Conservation (phyloP, 2,329 filamentous ascomycete species). For the Blastomyces parvus region DNA sequence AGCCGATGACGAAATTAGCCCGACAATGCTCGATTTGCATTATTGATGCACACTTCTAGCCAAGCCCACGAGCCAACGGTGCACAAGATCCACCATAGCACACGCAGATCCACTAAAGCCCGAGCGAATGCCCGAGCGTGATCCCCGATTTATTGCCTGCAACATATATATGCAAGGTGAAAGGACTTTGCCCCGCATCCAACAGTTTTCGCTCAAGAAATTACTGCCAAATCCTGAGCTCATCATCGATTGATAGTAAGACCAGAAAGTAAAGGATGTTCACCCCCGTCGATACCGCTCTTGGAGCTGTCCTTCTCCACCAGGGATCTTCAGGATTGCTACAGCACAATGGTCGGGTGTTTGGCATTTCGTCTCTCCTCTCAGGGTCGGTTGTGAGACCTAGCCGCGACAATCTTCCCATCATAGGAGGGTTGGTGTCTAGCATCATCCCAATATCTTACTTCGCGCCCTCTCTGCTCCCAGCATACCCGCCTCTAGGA, state of each 20-base stretch:
- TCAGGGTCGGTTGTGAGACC: slow-evolving; percentile 35
- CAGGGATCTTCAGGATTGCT: slow-evolving; percentile 43
- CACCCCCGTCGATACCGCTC: slow-evolving; percentile 43
- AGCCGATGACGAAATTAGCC: neutral
- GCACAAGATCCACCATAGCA: neutral
- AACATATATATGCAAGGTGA: neutral
- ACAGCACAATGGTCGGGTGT: slow-evolving; percentile 42
- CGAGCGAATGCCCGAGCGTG: neutral
- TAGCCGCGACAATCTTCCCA: slow-evolving; percentile 34
- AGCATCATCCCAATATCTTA: slow-evolving; percentile 36
- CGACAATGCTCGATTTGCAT: neutral
- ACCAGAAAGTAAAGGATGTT: slow-evolving; percentile 35
- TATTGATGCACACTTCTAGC: neutral
- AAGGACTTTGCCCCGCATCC: neutral
- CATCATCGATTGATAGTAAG: neutral
- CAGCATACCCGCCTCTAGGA: slow-evolving; percentile 32
- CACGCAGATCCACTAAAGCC: slow-evolving; percentile 2
- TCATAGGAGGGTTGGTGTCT: slow-evolving; percentile 39
- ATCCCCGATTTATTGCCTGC: neutral
- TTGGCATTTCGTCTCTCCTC: slow-evolving; percentile 43
- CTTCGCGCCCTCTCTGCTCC: slow-evolving; percentile 38
- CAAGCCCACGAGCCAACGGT: neutral
- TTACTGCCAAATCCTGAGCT: neutral
- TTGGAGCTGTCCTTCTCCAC: slow-evolving; percentile 44
- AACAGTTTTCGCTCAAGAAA: neutral